phyloP scores from a whole-genome alignment of 2,329 filamentous ascomycete species.

The Fusarium caatingaense region DNA sequence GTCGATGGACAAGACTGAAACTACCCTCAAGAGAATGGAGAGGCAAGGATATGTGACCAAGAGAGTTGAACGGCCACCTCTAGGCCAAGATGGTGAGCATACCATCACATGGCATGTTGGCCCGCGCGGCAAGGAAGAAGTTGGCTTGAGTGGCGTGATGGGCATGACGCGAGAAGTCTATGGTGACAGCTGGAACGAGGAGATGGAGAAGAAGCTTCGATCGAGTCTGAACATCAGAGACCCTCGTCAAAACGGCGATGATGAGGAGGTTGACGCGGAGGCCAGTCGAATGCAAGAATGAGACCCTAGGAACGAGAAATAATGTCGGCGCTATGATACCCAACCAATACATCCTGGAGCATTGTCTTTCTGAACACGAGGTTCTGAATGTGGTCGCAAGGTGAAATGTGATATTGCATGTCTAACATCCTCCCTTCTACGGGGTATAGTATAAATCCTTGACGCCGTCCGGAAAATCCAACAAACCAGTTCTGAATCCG shows the following conservation, averaged over 20 bases:
- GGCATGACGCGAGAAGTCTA: constrained; percentile 74
- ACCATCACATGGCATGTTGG: constrained; percentile 85
- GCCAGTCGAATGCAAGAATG: constrained; percentile 23
- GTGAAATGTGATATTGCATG: constrained; percentile 8
- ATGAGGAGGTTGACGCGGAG: constrained; percentile 39
- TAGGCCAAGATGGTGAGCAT: constrained; percentile 74
- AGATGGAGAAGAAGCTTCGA: constrained; percentile 69
- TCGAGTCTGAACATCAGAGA: constrained; percentile 68
- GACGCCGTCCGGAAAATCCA: constrained; percentile 34
- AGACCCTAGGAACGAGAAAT: background rate
- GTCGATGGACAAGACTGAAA: constrained; percentile 79
- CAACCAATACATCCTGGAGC: constrained; percentile 24
- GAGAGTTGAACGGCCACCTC: constrained; percentile 70
- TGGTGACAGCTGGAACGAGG: constrained; percentile 60
- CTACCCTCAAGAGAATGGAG: constrained; percentile 78
- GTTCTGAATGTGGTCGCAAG: background rate
- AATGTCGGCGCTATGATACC: constrained; percentile 37
- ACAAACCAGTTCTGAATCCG: constrained; percentile 7
- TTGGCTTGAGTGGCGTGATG: constrained; percentile 80
- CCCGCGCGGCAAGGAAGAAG: constrained; percentile 84
- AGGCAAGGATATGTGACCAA: constrained; percentile 86
- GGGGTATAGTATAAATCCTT: constrained; percentile 41
- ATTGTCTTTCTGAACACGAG: background rate
- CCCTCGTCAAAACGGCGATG: constrained; percentile 35
- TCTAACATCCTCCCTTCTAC: constrained; percentile 22